Base-by-base conservation (phyloP, 129 eudicot species). In the Chrysanthemum lavandulifolium region DNA sequence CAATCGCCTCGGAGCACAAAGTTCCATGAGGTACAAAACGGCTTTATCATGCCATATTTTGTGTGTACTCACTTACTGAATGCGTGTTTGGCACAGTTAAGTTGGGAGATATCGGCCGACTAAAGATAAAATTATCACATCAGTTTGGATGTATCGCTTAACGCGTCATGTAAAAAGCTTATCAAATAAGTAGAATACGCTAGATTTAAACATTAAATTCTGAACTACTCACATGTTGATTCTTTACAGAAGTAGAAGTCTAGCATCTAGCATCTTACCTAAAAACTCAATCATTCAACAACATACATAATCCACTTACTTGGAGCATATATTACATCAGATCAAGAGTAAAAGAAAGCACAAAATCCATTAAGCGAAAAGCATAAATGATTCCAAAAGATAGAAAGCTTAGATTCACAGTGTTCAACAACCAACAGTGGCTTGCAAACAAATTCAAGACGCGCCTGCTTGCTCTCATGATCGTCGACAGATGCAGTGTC, bases 371-470 rank as follows among this genome's bases (percentile, higher is more conserved):
- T 0, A 50, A 50, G 13, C 56, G 10, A 51, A 51, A 51, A 1
- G 56, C 56, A 14, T 51, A 50, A 7, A 10, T 50, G 54, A 10
- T 4, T 4, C 54, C 1, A 50, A 50, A 50, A 50, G 54, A 50
- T 10, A 31, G 6, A 13, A 10, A 29, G 16, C 40, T 49, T 53
- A 31, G 15, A 45, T 21, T 21, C 13, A 57, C 11, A 45, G 13
- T 31, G 45, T 45, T 58, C 5, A 57, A 45, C 36, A 13, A 45
- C 9, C 67, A 72, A 13, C 33, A 65, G 16, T n/a, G 53, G 9
- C 27, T 7, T 19, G 49, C 64, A 69, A 5, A 36, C 43, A 70
- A 27, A 55, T 52, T 55, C 74, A 18, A 70, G 74, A 3, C 21
- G 13, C 11, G 16, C 52, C 74, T 55, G 55, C 74, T 1, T 70